Evolutionary conservation across 1,139 yeast species (phyloP).

Genomic region (Wickerhamomyces sp.): DNA sequence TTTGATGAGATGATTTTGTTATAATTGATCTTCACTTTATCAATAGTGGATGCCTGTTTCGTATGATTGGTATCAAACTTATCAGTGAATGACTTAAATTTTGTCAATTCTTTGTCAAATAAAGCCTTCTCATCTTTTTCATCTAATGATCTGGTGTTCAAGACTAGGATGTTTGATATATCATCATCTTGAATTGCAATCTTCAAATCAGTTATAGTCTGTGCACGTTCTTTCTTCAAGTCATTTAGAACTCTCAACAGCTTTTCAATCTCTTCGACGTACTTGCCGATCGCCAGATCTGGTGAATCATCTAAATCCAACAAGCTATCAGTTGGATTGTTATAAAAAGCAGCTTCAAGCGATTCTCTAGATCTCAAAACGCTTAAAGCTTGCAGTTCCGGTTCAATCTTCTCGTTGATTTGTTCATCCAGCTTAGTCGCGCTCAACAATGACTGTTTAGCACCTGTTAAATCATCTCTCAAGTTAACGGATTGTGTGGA

Average conservation of each 20-base stretch:
- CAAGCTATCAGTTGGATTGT: slow-evolving; percentile 14
- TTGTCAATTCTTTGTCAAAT: slow-evolving; percentile 70
- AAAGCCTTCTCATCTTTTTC: slow-evolving; percentile 56
- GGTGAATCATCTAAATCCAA: slow-evolving; percentile 16
- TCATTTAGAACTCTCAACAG: slow-evolving; percentile 22
- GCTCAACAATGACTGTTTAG: slow-evolving; percentile 61
- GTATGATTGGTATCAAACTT: slow-evolving; percentile 63
- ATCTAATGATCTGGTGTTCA: slow-evolving; percentile 50
- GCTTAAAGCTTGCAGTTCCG: slow-evolving; percentile 31
- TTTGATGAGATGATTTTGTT: slow-evolving; percentile 43
- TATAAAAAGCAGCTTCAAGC: slow-evolving; percentile 25
- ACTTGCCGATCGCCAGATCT: slow-evolving; percentile 10
- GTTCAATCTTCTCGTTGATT: slow-evolving; percentile 39
- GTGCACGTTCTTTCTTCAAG: slow-evolving; percentile 49
- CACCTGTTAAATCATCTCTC: slow-evolving; percentile 48
- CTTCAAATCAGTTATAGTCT: slow-evolving; percentile 62
- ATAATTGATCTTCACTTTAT: slow-evolving; percentile 57
- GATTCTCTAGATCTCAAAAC: slow-evolving; percentile 29
- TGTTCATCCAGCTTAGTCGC: slow-evolving; percentile 65
- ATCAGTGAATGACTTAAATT: slow-evolving; percentile 64
- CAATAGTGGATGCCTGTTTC: slow-evolving; percentile 49
- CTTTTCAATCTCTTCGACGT: slow-evolving; percentile 19
- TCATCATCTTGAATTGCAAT: slow-evolving; percentile 75
- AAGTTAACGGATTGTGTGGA: slow-evolving; percentile 27
- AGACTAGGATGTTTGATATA: slow-evolving; percentile 69